A percentile compares a stretch with the other conserved stretches of the same genome.
phyloP scores from a whole-genome alignment of 805 yeast species.

The Candida nanaspora region DNA sequence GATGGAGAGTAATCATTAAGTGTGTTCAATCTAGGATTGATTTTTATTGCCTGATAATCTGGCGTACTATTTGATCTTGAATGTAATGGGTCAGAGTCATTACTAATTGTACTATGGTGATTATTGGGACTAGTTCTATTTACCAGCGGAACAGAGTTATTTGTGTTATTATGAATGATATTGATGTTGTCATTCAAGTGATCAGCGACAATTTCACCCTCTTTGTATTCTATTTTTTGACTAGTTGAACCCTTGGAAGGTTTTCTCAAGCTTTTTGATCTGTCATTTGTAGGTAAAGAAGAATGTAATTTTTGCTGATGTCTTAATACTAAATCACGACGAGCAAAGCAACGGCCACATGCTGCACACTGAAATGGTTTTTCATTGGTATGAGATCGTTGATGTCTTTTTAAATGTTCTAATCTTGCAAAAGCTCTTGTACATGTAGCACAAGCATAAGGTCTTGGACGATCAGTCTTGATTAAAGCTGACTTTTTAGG shows the following conservation, averaged over 20 bases:
- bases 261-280: constrained; percentile 27
- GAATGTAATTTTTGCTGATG: constrained; percentile 93
- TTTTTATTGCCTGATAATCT: not conserved
- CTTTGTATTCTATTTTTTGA: constrained; percentile 12
- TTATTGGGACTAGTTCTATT: not conserved
- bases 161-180: constrained; percentile 44
- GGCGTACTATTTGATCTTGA: not conserved
- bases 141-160: constrained; percentile 39
- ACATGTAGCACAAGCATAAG: constrained; percentile 84
- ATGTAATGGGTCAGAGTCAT: not conserved
- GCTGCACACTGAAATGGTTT: constrained; percentile 95
- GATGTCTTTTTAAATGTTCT: constrained; percentile 92
- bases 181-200: constrained; percentile 43
- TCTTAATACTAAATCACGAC: constrained; percentile 79
- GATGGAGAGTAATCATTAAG: not conserved
- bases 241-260: constrained; percentile 10
- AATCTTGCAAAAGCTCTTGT: constrained; percentile 93
- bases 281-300: constrained; percentile 33
- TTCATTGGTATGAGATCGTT: constrained; percentile 90
- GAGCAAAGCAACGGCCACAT: constrained; percentile 92
- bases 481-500: constrained; percentile 80
- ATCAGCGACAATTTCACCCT: constrained; percentile 26
- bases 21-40: not conserved
- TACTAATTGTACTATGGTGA: not conserved
- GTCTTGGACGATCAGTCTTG: constrained; percentile 90